Evolutionary conservation across 208 protist species (phyloP).

Genomic region (Zelonia costaricensis): DNA sequence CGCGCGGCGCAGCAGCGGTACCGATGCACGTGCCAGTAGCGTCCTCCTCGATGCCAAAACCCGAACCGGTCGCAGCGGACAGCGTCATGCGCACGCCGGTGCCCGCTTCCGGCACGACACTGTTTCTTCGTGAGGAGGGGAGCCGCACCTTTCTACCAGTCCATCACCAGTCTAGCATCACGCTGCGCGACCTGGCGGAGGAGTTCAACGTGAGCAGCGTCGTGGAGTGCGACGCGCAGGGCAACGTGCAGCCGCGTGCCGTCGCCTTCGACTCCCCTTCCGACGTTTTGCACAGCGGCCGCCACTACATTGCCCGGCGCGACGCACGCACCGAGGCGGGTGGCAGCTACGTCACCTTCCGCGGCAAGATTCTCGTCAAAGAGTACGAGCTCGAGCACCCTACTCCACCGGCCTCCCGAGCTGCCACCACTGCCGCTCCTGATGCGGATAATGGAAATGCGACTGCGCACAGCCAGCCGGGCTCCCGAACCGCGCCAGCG

Average conservation of each 20-base stretch:
- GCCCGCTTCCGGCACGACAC: conserved; percentile 22
- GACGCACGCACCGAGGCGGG: conserved; percentile 42
- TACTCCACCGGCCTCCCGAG: conserved; percentile 34
- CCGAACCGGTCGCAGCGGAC: too few relatives aligned
- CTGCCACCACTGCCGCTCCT: too few relatives aligned
- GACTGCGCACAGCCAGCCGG: too few relatives aligned
- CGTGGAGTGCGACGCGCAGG: conserved; percentile 75
- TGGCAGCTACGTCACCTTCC: conserved; percentile 71
- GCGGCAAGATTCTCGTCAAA: conserved; percentile 76
- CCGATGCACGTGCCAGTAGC: too few relatives aligned
- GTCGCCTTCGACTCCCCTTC: conserved; percentile 85
- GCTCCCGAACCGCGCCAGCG: neutral
- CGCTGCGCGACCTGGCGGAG: conserved; percentile 67
- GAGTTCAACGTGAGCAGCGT: conserved; percentile 87
- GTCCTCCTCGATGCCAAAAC: too few relatives aligned
- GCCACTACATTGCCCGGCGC: conserved; percentile 79
- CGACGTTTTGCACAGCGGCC: conserved; percentile 71
- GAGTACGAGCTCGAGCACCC: conserved; percentile 73
- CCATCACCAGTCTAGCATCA: conserved; percentile 51
- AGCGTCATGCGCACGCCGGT: conserved; percentile 9
- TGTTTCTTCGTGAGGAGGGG: conserved; percentile 62
- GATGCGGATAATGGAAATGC: too few relatives aligned
- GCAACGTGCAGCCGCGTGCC: conserved; percentile 61
- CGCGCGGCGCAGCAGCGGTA: too few relatives aligned
- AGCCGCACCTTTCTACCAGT: conserved; percentile 47